Evolutionary conservation across 805 yeast species (phyloP).

Genomic region (Spathaspora arborariae): DNA sequence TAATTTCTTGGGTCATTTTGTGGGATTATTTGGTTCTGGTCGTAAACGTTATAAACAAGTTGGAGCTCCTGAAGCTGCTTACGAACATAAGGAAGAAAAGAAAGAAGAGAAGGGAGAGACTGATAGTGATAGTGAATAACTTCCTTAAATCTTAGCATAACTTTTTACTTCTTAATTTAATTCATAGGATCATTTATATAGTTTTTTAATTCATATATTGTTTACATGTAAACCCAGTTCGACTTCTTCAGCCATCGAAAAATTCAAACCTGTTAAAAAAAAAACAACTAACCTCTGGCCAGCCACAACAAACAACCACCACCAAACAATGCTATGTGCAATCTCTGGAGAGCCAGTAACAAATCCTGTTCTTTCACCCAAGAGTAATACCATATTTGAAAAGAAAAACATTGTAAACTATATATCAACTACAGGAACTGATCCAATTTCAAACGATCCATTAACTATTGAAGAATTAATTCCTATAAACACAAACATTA

Average conservation of each 20-base stretch:
- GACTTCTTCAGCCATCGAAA: background rate
- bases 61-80: constrained; percentile 20
- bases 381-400: constrained; percentile 71
- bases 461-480: constrained; percentile 58
- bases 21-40: constrained; percentile 35
- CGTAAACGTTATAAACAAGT: constrained; percentile 23
- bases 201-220: background rate
- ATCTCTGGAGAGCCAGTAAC: constrained; percentile 67
- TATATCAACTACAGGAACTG: constrained; percentile 60
- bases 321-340: constrained; percentile 13
- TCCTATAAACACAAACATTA: constrained; percentile 17
- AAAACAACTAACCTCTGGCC: background rate
- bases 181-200: background rate
- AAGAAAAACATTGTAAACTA: constrained; percentile 55
- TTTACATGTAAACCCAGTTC: background rate
- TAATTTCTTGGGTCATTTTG: constrained; percentile 38
- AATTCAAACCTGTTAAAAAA: background rate
- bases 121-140: background rate
- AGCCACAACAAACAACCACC: background rate
- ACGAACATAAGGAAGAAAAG: constrained; percentile 12
- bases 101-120: background rate
- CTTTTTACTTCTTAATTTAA: background rate
- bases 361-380: constrained; percentile 75
- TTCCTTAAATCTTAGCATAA: background rate
- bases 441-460: constrained; percentile 71